Conservation (phyloP, 2,329 filamentous ascomycete species). For the Boeremia lycopersici region DNA sequence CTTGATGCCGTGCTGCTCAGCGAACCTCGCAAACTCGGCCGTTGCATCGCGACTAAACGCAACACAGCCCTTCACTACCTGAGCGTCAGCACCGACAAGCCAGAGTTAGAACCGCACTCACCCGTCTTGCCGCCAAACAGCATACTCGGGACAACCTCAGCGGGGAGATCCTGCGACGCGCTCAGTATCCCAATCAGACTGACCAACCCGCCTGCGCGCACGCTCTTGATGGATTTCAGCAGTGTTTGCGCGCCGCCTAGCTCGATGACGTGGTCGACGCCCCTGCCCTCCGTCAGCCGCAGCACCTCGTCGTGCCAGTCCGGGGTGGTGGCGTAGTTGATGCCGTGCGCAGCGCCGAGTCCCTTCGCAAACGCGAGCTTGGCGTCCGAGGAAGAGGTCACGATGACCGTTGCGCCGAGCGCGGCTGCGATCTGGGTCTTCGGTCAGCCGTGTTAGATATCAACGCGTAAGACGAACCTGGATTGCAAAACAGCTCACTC, state of each 20-base stretch:
- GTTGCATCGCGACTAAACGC: slow-evolving; percentile 24
- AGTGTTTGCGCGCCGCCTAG: slow-evolving; percentile 51
- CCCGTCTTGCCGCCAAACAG: slow-evolving; percentile 27
- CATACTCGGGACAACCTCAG: slow-evolving; percentile 19
- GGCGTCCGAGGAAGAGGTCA: slow-evolving; percentile 60
- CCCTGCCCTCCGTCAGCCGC: slow-evolving; percentile 48
- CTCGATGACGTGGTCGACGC: slow-evolving; percentile 56
- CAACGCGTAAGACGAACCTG: slow-evolving; percentile 6
- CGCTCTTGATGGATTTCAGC: slow-evolving; percentile 53
- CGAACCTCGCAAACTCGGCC: slow-evolving; percentile 25
- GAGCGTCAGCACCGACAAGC: background rate
- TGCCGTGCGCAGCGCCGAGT: slow-evolving; percentile 51
- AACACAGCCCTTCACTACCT: slow-evolving; percentile 28
- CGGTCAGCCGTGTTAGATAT: background rate
- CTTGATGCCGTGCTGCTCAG: slow-evolving; percentile 26
- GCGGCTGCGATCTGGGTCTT: slow-evolving; percentile 26
- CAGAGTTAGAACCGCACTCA: slow-evolving; percentile 1
- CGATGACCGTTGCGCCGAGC: slow-evolving; percentile 58
- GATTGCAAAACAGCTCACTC: slow-evolving; percentile 46
- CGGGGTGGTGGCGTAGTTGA: slow-evolving; percentile 63
- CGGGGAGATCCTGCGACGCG: slow-evolving; percentile 10
- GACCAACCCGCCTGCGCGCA: slow-evolving; percentile 55
- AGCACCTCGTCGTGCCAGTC: slow-evolving; percentile 63
- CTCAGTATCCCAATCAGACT: slow-evolving; percentile 54
- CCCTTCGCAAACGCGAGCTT: slow-evolving; percentile 56